Evolutionary conservation across 495 filamentous ascomycete species (phyloP).

Genomic region (Xylaria scruposa): DNA sequence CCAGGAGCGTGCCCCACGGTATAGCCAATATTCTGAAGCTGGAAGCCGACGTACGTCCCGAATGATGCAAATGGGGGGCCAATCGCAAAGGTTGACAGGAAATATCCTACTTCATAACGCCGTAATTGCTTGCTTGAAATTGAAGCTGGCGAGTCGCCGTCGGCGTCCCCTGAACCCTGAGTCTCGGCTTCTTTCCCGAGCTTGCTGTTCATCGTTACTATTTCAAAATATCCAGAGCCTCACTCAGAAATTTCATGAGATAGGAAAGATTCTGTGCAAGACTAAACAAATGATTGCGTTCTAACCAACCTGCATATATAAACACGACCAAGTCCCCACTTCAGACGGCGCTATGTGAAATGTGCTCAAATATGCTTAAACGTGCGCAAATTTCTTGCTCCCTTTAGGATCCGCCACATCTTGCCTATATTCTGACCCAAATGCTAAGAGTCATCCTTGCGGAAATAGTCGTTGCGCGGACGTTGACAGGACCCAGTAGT

Average conservation of each 20-base stretch:
- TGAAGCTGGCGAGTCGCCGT: neutral
- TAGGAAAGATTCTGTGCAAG: neutral
- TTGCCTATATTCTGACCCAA: neutral
- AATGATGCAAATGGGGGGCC: neutral
- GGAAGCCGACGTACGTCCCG: slow-evolving; percentile 11
- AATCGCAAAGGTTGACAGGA: slow-evolving; percentile 2
- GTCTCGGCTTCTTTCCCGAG: neutral
- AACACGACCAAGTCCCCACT: neutral
- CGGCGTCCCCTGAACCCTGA: neutral
- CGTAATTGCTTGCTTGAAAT: neutral
- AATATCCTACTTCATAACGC: slow-evolving; percentile 9
- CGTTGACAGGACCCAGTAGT: neutral
- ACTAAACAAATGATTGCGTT: neutral
- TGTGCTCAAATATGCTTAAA: slow-evolving; percentile 11
- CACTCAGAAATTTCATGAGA: neutral
- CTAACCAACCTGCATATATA: neutral
- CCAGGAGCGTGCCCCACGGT: neutral
- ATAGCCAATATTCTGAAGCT: slow-evolving; percentile 8
- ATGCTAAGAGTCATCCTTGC: neutral
- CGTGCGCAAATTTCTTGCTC: slow-evolving; percentile 1
- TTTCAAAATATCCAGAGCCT: neutral
- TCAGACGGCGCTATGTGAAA: neutral
- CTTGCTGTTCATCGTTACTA: neutral
- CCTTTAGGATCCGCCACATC: neutral
- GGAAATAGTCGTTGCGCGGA: neutral